Conservation (phyloP, 202 grass and related monocot genomes). For the Saccharum hybrid region DNA sequence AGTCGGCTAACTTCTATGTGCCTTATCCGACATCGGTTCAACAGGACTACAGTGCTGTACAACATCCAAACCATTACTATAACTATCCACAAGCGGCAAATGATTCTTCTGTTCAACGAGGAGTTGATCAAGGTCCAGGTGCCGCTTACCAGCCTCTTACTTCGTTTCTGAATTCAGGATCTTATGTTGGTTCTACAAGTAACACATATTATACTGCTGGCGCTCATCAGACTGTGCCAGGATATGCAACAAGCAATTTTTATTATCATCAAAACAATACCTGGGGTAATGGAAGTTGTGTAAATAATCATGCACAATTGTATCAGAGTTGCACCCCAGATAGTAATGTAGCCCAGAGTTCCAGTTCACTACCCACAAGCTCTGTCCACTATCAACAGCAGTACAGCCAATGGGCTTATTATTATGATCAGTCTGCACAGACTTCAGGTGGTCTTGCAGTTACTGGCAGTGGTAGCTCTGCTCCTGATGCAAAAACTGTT, state of each 20-base stretch:
- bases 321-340: slow-evolving; percentile 62
- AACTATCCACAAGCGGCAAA: slow-evolving; percentile 51
- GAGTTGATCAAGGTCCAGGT: slow-evolving; percentile 90
- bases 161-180: slow-evolving; percentile 92
- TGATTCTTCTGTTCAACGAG: slow-evolving; percentile 71
- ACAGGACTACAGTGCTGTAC: slow-evolving; percentile 51
- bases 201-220: slow-evolving; percentile 94
- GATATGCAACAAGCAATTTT: slow-evolving; percentile 60
- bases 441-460: slow-evolving; percentile 46
- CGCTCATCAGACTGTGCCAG: slow-evolving; percentile 73
- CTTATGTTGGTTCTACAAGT: slow-evolving; percentile 69
- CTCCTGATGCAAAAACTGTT: slow-evolving; percentile 35
- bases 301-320: slow-evolving; percentile 47
- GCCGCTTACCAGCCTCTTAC: slow-evolving; percentile 83
- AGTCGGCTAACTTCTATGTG: slow-evolving; percentile 44
- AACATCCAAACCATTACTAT: slow-evolving; percentile 67
- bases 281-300: slow-evolving; percentile 57
- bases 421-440: slow-evolving; percentile 60
- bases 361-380: slow-evolving; percentile 58
- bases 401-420: slow-evolving; percentile 73
- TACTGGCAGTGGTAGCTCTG: slow-evolving; percentile 43
- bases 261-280: slow-evolving; percentile 76
- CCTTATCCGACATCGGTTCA: slow-evolving; percentile 57
- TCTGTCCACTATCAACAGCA: slow-evolving; percentile 67
- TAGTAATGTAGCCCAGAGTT: slow-evolving; percentile 54